phyloP scores from a whole-genome alignment of 768 basidiomycete genomes.

The Mycena alexandri region DNA sequence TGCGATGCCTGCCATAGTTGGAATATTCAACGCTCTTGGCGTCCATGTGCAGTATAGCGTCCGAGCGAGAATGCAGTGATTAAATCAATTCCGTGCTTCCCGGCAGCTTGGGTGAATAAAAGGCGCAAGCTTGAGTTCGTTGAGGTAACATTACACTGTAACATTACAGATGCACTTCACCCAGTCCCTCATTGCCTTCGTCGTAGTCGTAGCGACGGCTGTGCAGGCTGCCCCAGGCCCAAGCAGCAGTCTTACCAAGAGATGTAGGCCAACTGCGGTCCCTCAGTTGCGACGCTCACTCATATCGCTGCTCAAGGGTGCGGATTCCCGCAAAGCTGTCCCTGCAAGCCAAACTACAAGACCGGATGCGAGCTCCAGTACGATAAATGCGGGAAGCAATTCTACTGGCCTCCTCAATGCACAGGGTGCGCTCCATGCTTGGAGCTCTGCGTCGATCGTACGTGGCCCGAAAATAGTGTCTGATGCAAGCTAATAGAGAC shows the following conservation, averaged over 20 bases:
- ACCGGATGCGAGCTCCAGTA: not conserved
- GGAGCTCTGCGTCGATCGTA: constrained; percentile 19
- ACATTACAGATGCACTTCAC: constrained; percentile 1
- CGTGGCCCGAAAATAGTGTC: not conserved
- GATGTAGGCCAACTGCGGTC: not conserved
- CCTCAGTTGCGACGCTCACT: not conserved
- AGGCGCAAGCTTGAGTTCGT: too few species aligned
- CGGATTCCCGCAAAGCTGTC: constrained; percentile 2
- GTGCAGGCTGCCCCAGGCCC: constrained; percentile 6
- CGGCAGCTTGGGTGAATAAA: too few species aligned
- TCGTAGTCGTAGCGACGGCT: not conserved
- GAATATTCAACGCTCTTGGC: too few species aligned
- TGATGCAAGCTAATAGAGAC: not conserved
- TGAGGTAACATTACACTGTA: too few species aligned
- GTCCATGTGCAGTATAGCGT: too few species aligned
- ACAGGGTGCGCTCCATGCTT: constrained; percentile 7
- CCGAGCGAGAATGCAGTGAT: too few species aligned
- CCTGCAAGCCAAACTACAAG: not conserved
- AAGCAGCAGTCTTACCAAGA: constrained; percentile 8
- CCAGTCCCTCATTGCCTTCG: not conserved
- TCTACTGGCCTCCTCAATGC: constrained; percentile 18
- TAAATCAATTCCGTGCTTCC: too few species aligned
- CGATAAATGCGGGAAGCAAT: constrained; percentile 3
- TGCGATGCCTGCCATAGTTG: too few species aligned
- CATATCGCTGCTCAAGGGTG: not conserved